These are phyloP conservation scores for Aspergillus fischeri DNA, from an alignment of 2,329 filamentous ascomycete species.

Conservation along the genomic window DNA sequence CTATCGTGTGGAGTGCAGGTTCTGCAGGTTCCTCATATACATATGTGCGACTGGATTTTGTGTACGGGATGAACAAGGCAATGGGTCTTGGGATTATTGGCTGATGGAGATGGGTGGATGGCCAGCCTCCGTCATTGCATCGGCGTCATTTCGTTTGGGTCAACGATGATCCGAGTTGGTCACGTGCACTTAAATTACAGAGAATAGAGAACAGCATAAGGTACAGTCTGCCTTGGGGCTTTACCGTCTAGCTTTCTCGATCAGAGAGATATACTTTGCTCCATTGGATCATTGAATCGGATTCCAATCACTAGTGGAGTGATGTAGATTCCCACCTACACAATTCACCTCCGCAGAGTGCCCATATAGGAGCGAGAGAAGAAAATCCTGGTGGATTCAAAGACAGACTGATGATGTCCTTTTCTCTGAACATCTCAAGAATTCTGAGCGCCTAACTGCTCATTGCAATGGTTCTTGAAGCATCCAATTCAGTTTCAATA, in stretches of 20 bases:
- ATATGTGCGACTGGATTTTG: neutral
- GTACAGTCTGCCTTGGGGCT: neutral
- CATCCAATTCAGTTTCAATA: neutral
- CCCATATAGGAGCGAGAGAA: neutral
- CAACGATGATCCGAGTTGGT: constrained; percentile 8
- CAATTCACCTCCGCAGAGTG: neutral
- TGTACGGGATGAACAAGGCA: neutral
- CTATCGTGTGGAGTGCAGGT: neutral
- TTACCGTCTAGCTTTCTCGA: neutral
- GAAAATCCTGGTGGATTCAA: neutral
- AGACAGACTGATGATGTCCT: neutral
- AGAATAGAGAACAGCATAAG: neutral
- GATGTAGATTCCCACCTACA: neutral
- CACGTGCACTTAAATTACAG: neutral
- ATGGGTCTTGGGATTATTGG: neutral
- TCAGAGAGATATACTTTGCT: neutral
- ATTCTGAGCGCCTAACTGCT: neutral
- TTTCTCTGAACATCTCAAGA: neutral
- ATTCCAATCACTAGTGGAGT: neutral
- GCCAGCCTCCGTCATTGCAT: constrained; percentile 9
- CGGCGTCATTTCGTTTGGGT: constrained; percentile 3
- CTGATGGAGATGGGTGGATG: neutral
- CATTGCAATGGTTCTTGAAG: neutral
- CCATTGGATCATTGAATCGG: neutral
- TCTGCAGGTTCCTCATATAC: neutral